Evolutionary conservation across 345 rosid species (phyloP), one percentile per base, ranked within the genome.

Genomic region (Chamaenerion angustifolium): DNA sequence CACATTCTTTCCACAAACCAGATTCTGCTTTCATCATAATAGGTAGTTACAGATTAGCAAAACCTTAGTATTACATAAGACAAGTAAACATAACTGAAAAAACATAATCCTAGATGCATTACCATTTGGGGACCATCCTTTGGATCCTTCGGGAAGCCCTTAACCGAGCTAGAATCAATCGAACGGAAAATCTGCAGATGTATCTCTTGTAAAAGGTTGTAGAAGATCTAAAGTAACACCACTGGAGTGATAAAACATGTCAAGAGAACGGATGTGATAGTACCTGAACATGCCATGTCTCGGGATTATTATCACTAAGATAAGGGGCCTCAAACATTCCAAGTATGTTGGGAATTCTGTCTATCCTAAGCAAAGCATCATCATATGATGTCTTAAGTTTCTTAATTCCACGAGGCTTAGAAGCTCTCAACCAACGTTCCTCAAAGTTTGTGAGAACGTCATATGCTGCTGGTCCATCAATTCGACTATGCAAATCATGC

Each of bases 391-490:
- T 64, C 59, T 74, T 90, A 49, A 86, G 68, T 62, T 90, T 86
- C 48, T 78, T 86, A 55, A 90, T 68, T 50, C 96, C 89, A 7
- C 25, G 71, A 54, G 86, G 92, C 75, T 83, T 86, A 11, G 94
- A 58, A 66, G 92, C 87, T 73, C 79, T 90, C 10, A 56, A 13
- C 98, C 98, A 90, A 13, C 98, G 88, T 64, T 86, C 94, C 76
- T 86, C 87, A 64, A 90, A 90, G 73, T 83, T 90, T n/a, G 77
- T 68, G 51, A 90, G 70, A 47, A 90, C 87, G 59, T 90, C 98
- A 59, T 90, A 90, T 9, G 98, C 98, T 45, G 96, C 98, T 50
- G 98, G 96, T 52, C 96, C 96, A 75, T 86, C 94, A 64, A 90
- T 83, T 75, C 49, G 81, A 56, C 78, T 45, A 76, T 90, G 98